phyloP scores from a whole-genome alignment of 345 rosid genomes.

The Gynandropsis gynandra region DNA sequence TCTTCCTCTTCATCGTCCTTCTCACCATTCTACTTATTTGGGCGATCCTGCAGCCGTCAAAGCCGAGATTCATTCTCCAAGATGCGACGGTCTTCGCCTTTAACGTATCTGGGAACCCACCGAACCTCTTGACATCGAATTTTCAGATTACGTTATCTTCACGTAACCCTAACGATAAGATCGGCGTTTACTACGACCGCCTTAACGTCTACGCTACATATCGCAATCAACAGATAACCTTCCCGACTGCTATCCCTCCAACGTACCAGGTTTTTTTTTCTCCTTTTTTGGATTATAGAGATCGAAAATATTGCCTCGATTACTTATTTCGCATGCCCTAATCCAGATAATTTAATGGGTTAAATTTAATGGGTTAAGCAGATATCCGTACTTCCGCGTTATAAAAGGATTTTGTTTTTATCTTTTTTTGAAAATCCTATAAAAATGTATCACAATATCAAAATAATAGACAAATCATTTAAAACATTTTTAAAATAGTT shows the following conservation, averaged over 20 bases:
- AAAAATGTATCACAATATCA: too few species aligned
- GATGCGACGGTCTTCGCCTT: conserved; percentile 86
- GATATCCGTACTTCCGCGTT: too few species aligned
- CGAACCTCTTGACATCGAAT: conserved; percentile 65
- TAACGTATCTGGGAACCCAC: conserved; percentile 52
- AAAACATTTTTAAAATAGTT: too few species aligned
- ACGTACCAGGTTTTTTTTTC: conserved; percentile 30
- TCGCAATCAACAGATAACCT: conserved; percentile 71
- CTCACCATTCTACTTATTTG: conserved; percentile 58
- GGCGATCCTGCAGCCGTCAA: conserved; percentile 81
- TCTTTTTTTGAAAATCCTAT: too few species aligned
- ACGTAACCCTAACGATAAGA: conserved; percentile 68
- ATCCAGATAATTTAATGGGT: too few species aligned
- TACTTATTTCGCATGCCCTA: too few species aligned
- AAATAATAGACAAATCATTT: too few species aligned
- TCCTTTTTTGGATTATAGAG: too few species aligned
- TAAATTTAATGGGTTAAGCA: too few species aligned
- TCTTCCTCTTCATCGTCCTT: conserved; percentile 47
- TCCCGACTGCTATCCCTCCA: conserved; percentile 40
- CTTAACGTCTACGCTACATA: conserved; percentile 67
- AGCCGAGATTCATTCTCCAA: conserved; percentile 80
- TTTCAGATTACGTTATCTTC: conserved; percentile 73
- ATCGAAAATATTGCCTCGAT: too few species aligned
- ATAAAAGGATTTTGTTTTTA: too few species aligned
- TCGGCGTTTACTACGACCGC: conserved; percentile 83